Evolutionary conservation across 1,284 basidiomycete species (phyloP), one percentile per base, ranked within the genome.

Genomic region (Pseudozyma thailandica): DNA sequence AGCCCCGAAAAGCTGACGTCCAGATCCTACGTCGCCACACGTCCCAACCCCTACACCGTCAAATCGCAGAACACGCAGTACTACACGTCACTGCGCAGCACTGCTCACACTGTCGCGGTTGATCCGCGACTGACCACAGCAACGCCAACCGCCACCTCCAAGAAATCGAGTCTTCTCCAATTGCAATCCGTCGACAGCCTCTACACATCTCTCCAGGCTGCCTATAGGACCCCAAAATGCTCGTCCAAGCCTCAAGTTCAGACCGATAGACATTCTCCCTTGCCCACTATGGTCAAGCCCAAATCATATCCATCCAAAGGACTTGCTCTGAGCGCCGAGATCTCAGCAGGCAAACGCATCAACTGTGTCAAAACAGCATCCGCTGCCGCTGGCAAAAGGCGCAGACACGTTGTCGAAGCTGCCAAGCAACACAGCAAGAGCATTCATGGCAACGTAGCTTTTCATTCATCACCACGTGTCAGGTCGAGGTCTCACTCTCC

Each of bases 201-300:
- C 27, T 60, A 66, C 41, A 60, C 44, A 52, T 60, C 63, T 18
- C 31, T 52, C n/a, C 49, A 66, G 28, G 57, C 53, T 46, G 51
- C 57, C 21, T 26, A 3, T 9, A 37, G 39, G 30, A 41, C 56
- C 15, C 57, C 63, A 45, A 43, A 52, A 60, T 66, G 63, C 63
- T 50, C 52, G 1, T 60, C 57, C 44, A 60, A 60, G 57, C 57
- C 63, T 12, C 41, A 50, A 6, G 37, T 16, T 23, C 13, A 23
- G 9, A 13, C 25, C 21, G 35, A 31, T 27, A 41, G 21, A 25
- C 37, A 37, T 0, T 37, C 21, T 30, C 42, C 63, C 2, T 20
- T 28, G 52, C 57, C 50, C 48, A 66, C 63, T 39, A 66, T 66
- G 63, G 63, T 66, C 41, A 66, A 66, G 20, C 31, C 63, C 20